A percentile compares a stretch with the other conserved stretches of the same genome.
These are phyloP conservation scores for Hypoxylon intermedium DNA, from an alignment of 495 filamentous ascomycete genomes.

Conservation along the genomic window DNA sequence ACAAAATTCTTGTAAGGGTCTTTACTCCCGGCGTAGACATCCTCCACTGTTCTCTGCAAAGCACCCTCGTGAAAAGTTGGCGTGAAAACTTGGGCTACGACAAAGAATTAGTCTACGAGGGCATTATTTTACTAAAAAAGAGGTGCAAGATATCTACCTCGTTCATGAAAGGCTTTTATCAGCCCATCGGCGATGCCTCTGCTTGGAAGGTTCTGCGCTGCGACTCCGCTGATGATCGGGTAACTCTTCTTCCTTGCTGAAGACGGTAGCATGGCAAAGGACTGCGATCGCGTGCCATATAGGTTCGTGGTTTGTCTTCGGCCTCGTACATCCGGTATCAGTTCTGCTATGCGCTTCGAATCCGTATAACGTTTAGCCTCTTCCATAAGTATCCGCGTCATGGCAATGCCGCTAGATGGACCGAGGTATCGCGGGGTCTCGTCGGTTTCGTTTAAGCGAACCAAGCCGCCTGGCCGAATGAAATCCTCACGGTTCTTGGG, in stretches of 20 bases:
- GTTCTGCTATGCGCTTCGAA: constrained; percentile 82
- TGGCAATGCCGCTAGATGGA: constrained; percentile 90
- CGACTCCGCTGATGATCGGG: constrained; percentile 76
- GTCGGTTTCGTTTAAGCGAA: constrained; percentile 79
- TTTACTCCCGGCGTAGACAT: constrained; percentile 75
- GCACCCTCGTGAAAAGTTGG: constrained; percentile 84
- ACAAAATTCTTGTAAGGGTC: constrained; percentile 87
- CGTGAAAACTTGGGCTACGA: constrained; percentile 79
- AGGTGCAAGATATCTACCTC: constrained; percentile 62
- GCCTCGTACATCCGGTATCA: constrained; percentile 71
- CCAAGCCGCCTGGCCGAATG: constrained; percentile 80
- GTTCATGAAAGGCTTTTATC: constrained; percentile 79
- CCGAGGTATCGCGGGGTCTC: constrained; percentile 86
- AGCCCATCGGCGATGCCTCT: constrained; percentile 72
- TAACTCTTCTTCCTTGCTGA: constrained; percentile 62
- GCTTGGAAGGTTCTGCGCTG: constrained; percentile 72
- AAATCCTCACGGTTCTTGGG: constrained; percentile 77
- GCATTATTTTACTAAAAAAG: not conserved
- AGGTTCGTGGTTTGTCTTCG: constrained; percentile 30
- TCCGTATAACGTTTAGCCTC: constrained; percentile 88
- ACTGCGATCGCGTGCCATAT: constrained; percentile 40
- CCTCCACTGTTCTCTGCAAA: constrained; percentile 76
- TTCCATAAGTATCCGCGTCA: constrained; percentile 92
- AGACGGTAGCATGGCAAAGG: constrained; percentile 49
- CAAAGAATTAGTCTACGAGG: constrained; percentile 20